These are phyloP conservation scores for Cryptosporidium ubiquitum DNA, from an alignment of 169 alveolate species.

Conservation along the genomic window DNA sequence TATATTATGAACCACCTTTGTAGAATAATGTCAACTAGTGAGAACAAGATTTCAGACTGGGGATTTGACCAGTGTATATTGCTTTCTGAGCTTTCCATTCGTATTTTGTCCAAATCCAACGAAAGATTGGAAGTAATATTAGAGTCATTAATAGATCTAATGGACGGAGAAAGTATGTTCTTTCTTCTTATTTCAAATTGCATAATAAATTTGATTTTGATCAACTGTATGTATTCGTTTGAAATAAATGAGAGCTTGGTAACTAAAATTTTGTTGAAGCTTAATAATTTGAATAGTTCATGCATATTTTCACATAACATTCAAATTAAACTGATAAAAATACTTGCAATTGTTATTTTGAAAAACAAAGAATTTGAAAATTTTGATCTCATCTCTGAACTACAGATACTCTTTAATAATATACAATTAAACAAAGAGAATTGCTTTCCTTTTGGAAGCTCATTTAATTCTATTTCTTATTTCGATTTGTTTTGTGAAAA, in stretches of 20 bases:
- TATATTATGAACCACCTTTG: constrained; percentile 62
- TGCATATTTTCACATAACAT: not conserved
- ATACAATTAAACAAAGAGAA: not conserved
- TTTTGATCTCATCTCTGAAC: not conserved
- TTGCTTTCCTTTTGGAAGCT: constrained; percentile 67
- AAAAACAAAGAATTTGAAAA: not conserved
- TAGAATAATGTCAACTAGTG: not conserved
- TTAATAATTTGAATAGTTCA: not conserved
- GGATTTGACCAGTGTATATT: constrained; percentile 11
- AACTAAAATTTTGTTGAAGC: constrained; percentile 8
- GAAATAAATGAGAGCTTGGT: constrained; percentile 1
- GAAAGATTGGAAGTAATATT: not conserved
- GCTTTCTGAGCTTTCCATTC: constrained; percentile 15
- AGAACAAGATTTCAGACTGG: constrained; percentile 27
- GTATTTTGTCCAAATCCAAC: not conserved
- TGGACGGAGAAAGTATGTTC: not conserved
- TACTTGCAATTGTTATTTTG: constrained; percentile 37
- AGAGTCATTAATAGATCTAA: not conserved
- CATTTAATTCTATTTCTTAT: constrained; percentile 30
- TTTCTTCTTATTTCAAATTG: constrained; percentile 21
- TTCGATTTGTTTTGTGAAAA: not conserved
- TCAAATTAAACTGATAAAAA: constrained; percentile 13
- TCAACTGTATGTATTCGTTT: constrained; percentile 27
- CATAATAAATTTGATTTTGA: constrained; percentile 7
- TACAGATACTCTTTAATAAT: not conserved